A percentile compares a stretch with the other conserved stretches of the same genome.
These are phyloP conservation scores for Clonostachys chloroleuca DNA, from an alignment of 2,329 filamentous ascomycete genomes.

Conservation along the genomic window DNA sequence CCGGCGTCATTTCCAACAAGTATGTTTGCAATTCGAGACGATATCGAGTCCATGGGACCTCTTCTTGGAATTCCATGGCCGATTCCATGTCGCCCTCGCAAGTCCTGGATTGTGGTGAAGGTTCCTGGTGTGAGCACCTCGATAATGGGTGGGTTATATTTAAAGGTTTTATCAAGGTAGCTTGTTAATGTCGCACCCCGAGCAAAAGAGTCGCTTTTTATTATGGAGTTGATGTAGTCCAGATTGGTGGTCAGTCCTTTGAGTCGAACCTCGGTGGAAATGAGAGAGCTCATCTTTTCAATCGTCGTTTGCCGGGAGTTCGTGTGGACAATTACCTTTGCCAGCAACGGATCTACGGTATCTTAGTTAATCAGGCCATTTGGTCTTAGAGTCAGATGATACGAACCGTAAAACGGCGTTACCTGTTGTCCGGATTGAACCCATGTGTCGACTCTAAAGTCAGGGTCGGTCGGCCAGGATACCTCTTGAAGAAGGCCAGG, in stretches of 20 bases:
- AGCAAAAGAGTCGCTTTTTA: conserved; percentile 37
- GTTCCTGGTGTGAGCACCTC: conserved; percentile 52
- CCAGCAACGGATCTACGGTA: conserved; percentile 42
- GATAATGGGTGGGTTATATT: conserved; percentile 43
- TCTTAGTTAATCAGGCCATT: not conserved
- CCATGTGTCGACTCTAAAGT: conserved; percentile 58
- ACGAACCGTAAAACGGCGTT: conserved; percentile 43
- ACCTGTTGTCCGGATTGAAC: conserved; percentile 52
- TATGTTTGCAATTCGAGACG: conserved; percentile 52
- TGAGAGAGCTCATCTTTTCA: conserved; percentile 31
- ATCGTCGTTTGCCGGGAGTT: conserved; percentile 27
- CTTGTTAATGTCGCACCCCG: conserved; percentile 50
- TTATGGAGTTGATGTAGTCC: conserved; percentile 46
- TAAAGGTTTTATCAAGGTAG: conserved; percentile 42
- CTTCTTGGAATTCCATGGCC: conserved; percentile 54
- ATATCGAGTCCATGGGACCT: conserved; percentile 57
- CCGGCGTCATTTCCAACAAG: conserved; percentile 50
- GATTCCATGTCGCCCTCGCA: conserved; percentile 47
- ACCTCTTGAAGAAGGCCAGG: conserved; percentile 56
- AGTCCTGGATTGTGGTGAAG: conserved; percentile 55
- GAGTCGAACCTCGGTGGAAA: conserved; percentile 38
- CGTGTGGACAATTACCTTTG: conserved; percentile 53
- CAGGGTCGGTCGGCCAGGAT: conserved; percentile 39
- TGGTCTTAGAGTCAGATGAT: no score
- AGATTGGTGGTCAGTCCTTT: conserved; percentile 48